A percentile compares a stretch with the other conserved stretches of the same genome.
Evolutionary conservation across 305 asterid genomes (phyloP).

Genomic region (Solanum chacoense): DNA sequence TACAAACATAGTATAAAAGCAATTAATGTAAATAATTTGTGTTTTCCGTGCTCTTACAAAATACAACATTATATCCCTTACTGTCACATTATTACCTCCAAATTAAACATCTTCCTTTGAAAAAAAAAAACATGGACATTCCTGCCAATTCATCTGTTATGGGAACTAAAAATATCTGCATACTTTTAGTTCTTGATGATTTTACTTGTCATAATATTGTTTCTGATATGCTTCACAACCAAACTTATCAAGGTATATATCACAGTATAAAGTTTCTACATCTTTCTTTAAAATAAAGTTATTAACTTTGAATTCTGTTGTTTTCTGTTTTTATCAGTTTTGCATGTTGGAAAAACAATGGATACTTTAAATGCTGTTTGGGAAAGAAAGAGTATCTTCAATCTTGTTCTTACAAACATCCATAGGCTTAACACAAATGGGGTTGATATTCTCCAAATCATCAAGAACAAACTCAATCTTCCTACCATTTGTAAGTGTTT

Average conservation of each 20-base stretch:
- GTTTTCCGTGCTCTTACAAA: not conserved
- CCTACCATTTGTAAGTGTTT: constrained; percentile 33
- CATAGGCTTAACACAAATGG: constrained; percentile 28
- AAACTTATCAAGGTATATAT: constrained; percentile 42
- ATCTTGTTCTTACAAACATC: constrained; percentile 44
- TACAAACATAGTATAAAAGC: not conserved
- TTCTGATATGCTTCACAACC: constrained; percentile 30
- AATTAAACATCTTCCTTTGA: not conserved
- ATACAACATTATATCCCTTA: not conserved
- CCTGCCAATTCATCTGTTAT: constrained; percentile 4
- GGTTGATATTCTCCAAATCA: constrained; percentile 16
- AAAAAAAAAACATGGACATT: constrained; percentile 13
- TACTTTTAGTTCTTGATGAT: constrained; percentile 38
- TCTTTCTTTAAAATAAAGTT: not conserved
- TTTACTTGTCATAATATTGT: constrained; percentile 27
- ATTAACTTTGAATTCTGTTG: not conserved
- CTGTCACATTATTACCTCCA: not conserved
- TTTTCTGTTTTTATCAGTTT: constrained; percentile 20
- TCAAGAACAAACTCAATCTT: constrained; percentile 23
- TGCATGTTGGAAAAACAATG: constrained; percentile 32
- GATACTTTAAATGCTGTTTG: constrained; percentile 34
- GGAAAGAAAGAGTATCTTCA: constrained; percentile 30
- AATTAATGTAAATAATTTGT: not conserved
- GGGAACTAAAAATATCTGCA: constrained; percentile 32
- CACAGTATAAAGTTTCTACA: not conserved